Evolutionary conservation across 1,139 yeast species (phyloP), one percentile per base, ranked within the genome.

Genomic region (Diutina neorugosa): DNA sequence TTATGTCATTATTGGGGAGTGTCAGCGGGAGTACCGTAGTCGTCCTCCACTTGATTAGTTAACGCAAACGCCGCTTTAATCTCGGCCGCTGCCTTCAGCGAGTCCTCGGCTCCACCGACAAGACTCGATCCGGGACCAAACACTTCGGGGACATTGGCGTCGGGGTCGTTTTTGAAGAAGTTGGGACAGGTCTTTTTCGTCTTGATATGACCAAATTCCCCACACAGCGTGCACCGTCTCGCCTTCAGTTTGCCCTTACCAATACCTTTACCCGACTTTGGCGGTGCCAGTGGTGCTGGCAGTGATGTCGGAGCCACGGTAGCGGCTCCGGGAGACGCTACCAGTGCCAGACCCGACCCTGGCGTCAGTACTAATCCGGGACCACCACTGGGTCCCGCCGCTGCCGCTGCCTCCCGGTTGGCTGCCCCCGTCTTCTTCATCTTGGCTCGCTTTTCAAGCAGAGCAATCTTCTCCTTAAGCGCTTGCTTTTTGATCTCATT

Each of bases 201-300:
- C 63, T 95, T 77, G 58, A 91, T 93, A 66, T 93, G 98, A 0
- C 98, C 98, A 61, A 86, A 78, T 3, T 93, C 95, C 27, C 98
- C 98, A 75, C 98, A 93, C 1, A 95, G 86, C 4, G 95, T 90
- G 70, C 98, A 93, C 62, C 89, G 79, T 64, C 98, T 75, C 7
- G 87, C 84, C 1, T 87, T 87, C 54, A 90, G 82, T 63, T 87
- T 88, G 8, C 86, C 86, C 62, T 84, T 84, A 16, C 89, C 87
- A 52, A 80, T 78, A 44, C 43, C 43, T 16, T n/a, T 34, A 5
- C 86, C 87, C 59, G 79, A 81, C 14, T 84, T 85, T 2, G 77
- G 76, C 56, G 48, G 34, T 3, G 50, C 37, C 12, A 5, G n/a
- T 6, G 50, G 50, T 67, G 69, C n/a, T 75, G 66, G 0, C 78